Evolutionary conservation across 1,139 yeast genomes (phyloP), one percentile per base, ranked within the genome.

Genomic region (Ogataea hybrid): DNA sequence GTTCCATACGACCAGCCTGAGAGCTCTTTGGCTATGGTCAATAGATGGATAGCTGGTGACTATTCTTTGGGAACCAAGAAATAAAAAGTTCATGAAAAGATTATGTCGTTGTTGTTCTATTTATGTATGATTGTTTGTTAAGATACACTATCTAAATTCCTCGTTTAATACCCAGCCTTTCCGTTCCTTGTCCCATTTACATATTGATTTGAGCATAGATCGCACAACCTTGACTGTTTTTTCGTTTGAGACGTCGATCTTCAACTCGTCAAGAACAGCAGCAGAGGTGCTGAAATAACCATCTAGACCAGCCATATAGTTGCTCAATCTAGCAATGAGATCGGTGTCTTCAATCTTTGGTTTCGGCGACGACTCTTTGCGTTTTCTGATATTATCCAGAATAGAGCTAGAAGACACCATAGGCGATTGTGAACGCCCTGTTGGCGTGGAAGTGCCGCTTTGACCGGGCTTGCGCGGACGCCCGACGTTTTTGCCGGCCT

Each of bases 81-180:
- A 38, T 44, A 35, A 12, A 25, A 18, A 18, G 2, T 7, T 21
- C 22, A 6, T 27, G 30, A 16, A 11, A 21, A 37, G 6, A 15
- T 11, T 20, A 6, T 20, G 9, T 17, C 14, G n/a, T 9, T 12
- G 11, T 18, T 6, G 20, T 18, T 18, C 20, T 6, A 18, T 30
- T 32, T 32, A 32, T 10, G 17, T 32, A 32, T 32, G 35, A 28
- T 41, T 25, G 44, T 33, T 35, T 22, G 28, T 32, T 27, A 25
- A 28, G 15, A 18, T 29, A n/a, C 12, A 15, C 34, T 42, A 59
- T 47, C 58, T 50, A 40, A 72, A 82, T 42, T 81, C 90, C 1
- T 70, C 70, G 49, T 81, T 80, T 32, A 87, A 62, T 2, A 57
- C 57, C 96, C 97, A 89, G 0, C 80, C 81, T 41, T 75, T 74